Base-by-base conservation (phyloP, 805 yeast species). In the Ascoidea asiatica region DNA sequence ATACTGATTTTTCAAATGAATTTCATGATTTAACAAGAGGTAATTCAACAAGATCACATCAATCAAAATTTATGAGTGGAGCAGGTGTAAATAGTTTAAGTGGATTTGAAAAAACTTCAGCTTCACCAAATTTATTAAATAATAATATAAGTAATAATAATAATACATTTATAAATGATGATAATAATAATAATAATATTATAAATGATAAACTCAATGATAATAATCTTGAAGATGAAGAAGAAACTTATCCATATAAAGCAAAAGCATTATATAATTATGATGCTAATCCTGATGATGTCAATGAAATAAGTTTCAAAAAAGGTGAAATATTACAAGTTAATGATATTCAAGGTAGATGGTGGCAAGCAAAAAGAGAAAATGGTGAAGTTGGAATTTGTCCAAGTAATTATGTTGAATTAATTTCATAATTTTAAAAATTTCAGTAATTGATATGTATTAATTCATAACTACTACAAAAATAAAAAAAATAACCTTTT, bases 321-420 rank as follows among this genome's bases (percentile, higher is more conserved):
- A 87, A 89, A 61, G 96, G 92, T 45, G 97, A 90, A 61, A 66
- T 87, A n/a, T 72, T 90, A 60, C 87, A 81, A 55, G 95, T 90
- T 33, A 86, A 86, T 53, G 97, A 90, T 57, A 86, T 87, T 46
- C 84, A 84, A 52, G 97, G 97, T 40, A 80, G 94, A 64, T 90
- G 98, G 98, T 90, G 97, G 97, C 95, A 88, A 64, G 97, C 95
- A 38, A 77, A 83, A 60, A 76, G 89, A 56, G 71, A 81, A 6
- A 82, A 77, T 53, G 98, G 98, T 33, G 92, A 88, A 60, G 83
- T 87, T 39, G 98, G 97, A 52, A 90, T 90, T 55, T 88, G 95
- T 62, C 97, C 98, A 43, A 81, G 95, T 55, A 92, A 90, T 62
- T 90, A 90, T 58, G 89, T 90, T 41, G 85, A 85, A 61, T 67